Conservation (phyloP, 169 alveolate genomes). For the Plasmodium fragile region DNA sequence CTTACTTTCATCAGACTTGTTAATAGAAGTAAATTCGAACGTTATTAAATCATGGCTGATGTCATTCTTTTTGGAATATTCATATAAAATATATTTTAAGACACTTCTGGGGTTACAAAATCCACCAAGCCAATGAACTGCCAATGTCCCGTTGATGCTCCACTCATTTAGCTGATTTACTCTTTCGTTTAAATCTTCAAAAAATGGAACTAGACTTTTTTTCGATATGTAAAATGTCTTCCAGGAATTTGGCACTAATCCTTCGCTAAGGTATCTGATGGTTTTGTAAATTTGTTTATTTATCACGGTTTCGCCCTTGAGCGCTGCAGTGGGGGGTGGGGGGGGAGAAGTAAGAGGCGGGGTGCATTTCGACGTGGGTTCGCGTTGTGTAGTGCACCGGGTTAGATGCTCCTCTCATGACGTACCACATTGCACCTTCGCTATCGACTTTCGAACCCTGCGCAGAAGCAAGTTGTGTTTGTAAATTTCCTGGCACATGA, state of each 20-base stretch:
- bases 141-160: conserved; percentile 50
- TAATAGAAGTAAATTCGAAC: conserved; percentile 46
- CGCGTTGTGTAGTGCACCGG: neutral
- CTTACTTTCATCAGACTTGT: conserved; percentile 58
- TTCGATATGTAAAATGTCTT: conserved; percentile 48
- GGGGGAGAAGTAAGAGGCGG: neutral
- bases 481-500: conserved; percentile 58
- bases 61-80: conserved; percentile 73
- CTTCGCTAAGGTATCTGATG: conserved; percentile 39
- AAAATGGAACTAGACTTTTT: conserved; percentile 43
- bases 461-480: conserved; percentile 44
- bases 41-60: conserved; percentile 63
- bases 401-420: neutral
- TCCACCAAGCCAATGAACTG: conserved; percentile 74
- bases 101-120: conserved; percentile 71
- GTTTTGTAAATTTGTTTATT: conserved; percentile 61
- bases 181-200: conserved; percentile 70
- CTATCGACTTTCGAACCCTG: conserved; percentile 36
- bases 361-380: neutral
- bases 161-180: conserved; percentile 75
- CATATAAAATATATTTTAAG: conserved; percentile 72
- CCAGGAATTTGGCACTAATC: conserved; percentile 71
- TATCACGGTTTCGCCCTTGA: conserved; percentile 68
- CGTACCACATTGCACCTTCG: conserved; percentile 74
- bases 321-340: conserved; percentile 22